phyloP scores from a whole-genome alignment of 1,284 basidiomycete genomes.

The Caloboletus inedulis region DNA sequence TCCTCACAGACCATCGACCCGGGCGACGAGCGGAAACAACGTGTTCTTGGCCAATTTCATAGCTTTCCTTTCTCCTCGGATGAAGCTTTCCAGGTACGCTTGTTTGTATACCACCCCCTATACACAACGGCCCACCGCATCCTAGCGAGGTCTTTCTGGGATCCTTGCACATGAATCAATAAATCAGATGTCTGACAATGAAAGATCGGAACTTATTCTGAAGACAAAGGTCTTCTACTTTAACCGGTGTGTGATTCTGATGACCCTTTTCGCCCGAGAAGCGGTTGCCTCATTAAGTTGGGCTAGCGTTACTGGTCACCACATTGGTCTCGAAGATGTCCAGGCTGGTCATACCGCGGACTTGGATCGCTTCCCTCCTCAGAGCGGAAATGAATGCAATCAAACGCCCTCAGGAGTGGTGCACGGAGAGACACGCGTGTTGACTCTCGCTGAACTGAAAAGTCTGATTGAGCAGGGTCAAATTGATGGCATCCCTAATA shows the following conservation, averaged over 20 bases:
- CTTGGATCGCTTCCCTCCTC: slow-evolving; percentile 4
- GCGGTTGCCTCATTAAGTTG: slow-evolving; percentile 5
- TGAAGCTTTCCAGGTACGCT: slow-evolving; percentile 53
- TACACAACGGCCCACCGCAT: not conserved
- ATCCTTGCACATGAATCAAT: slow-evolving; percentile 44
- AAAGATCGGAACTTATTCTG: slow-evolving; percentile 46
- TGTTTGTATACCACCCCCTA: not conserved
- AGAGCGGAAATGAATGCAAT: slow-evolving; percentile 24
- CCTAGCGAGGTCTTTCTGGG: slow-evolving; percentile 60
- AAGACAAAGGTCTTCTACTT: slow-evolving; percentile 68
- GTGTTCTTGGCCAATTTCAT: slow-evolving; percentile 38
- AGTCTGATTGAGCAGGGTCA: slow-evolving; percentile 66
- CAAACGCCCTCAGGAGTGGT: slow-evolving; percentile 3
- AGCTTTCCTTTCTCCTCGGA: slow-evolving; percentile 55
- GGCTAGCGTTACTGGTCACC: slow-evolving; percentile 36
- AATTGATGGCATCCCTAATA: slow-evolving; percentile 72
- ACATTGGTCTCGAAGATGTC: slow-evolving; percentile 24
- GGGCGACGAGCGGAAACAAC: slow-evolving; percentile 12
- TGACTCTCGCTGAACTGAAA: slow-evolving; percentile 67
- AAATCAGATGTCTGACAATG: slow-evolving; percentile 38
- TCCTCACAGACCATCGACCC: slow-evolving; percentile 10
- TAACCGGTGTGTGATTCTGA: slow-evolving; percentile 48
- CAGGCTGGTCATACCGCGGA: slow-evolving; percentile 12
- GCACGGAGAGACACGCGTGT: slow-evolving; percentile 39
- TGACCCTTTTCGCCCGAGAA: slow-evolving; percentile 5